phyloP scores from a whole-genome alignment of 495 filamentous ascomycete species.

The Thermothielavioides terrestris region DNA sequence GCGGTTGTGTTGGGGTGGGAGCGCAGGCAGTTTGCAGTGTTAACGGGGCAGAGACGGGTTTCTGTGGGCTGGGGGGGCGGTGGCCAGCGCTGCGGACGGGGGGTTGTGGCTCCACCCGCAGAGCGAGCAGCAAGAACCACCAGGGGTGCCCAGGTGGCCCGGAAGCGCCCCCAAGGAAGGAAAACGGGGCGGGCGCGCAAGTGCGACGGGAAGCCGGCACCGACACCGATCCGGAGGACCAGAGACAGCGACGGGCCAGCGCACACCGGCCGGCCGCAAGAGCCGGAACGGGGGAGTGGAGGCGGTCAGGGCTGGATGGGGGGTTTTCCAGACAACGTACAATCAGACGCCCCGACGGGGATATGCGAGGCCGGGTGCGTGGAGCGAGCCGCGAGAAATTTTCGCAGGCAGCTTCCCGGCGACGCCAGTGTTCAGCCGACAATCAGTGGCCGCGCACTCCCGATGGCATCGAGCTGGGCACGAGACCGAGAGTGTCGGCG shows the following conservation, averaged over 20 bases:
- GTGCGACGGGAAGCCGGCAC: not conserved
- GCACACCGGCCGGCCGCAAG: conserved; percentile 11
- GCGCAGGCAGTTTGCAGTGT: conserved; percentile 24
- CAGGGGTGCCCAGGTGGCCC: not conserved
- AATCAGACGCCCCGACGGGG: conserved; percentile 11
- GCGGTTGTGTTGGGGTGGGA: conserved; percentile 32
- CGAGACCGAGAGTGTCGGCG: conserved; percentile 21
- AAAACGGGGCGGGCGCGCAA: not conserved
- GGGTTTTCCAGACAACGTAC: conserved; percentile 11
- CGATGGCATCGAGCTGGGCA: conserved; percentile 19
- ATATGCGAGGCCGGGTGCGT: conserved; percentile 14
- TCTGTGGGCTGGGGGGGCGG: conserved; percentile 21
- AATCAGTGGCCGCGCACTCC: conserved; percentile 21
- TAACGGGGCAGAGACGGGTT: conserved; percentile 26
- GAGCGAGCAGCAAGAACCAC: conserved; percentile 4
- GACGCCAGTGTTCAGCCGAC: conserved; percentile 15
- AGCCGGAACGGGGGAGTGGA: conserved; percentile 18
- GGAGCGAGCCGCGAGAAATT: conserved; percentile 26
- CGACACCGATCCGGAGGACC: conserved; percentile 7
- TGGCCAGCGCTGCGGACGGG: conserved; percentile 14
- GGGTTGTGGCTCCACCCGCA: conserved; percentile 14
- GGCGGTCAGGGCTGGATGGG: conserved; percentile 24
- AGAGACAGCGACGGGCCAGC: conserved; percentile 4
- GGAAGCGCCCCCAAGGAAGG: not conserved
- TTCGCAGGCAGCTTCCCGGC: conserved; percentile 21